phyloP scores from a whole-genome alignment of 2,329 filamentous ascomycete species.

The Sporothrix pseudoabietina region DNA sequence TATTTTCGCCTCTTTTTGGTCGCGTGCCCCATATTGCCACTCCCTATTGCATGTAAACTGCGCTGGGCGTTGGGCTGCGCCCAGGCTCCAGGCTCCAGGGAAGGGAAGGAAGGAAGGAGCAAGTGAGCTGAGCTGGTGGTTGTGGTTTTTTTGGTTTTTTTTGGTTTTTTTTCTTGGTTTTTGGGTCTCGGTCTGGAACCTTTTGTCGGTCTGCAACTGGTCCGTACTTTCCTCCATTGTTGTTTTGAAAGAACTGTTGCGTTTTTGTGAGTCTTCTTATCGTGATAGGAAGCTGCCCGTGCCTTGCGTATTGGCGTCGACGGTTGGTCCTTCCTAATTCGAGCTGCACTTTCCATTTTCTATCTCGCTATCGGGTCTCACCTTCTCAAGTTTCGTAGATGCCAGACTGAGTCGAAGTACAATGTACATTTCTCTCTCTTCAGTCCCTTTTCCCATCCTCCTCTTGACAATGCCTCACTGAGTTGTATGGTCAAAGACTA shows the following conservation, averaged over 20 bases:
- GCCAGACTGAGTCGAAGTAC: neutral
- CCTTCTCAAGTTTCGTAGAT: neutral
- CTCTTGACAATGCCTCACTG: neutral
- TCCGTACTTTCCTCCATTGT: neutral
- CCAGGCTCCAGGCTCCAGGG: neutral
- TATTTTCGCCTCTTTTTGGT: conserved; percentile 6
- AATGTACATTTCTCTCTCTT: neutral
- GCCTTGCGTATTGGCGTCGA: neutral
- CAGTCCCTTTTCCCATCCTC: neutral
- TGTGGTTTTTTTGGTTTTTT: too few relatives aligned
- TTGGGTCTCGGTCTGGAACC: conserved; percentile 11
- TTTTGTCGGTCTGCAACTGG: neutral
- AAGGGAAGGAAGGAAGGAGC: neutral
- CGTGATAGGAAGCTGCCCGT: neutral
- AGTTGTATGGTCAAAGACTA: neutral
- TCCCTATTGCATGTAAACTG: neutral
- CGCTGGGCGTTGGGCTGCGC: conserved; percentile 7
- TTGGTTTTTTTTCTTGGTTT: too few relatives aligned
- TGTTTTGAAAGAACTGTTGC: neutral
- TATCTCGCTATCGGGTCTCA: neutral
- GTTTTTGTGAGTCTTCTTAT: neutral
- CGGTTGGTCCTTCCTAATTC: neutral
- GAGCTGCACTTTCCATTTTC: neutral
- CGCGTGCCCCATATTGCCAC: conserved; percentile 22
- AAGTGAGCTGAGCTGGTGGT: too few relatives aligned